Evolutionary conservation across 805 yeast genomes (phyloP), one percentile per base, ranked within the genome.

Genomic region (Candida parachauliodes): DNA sequence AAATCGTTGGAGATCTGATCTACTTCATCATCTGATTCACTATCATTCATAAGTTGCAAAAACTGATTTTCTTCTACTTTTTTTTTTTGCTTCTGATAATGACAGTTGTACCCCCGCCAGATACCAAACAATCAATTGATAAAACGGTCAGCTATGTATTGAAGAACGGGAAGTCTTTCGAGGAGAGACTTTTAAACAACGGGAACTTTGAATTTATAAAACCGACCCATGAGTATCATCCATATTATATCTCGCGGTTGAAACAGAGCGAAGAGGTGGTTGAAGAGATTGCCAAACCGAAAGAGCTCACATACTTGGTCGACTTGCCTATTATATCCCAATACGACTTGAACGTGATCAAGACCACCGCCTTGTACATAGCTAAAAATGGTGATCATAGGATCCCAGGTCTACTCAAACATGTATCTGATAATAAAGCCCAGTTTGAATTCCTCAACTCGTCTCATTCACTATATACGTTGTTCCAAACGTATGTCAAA

Each of bases 111-210:
- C 88, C 88, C 0, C 81, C 85, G 2, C 72, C 65, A 7, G 68
- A 70, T 9, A 48, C 72, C 5, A 59, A 64, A 43, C 70, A 69
- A 11, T 70, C 76, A 14, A 81, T 89, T 14, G 79, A 76, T 35
- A 84, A 82, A 51, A 84, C 95, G 0, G 88, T 82, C 0, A 74
- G 66, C 3, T 86, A 82, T 50, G 87, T 88, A 5, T 47, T 61
- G 20, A 68, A 83, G 44, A 83, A 86, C 51, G 96, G 95, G 0
- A 49, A 55, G 1, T 62, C 73, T 1, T 85, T 87, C 58, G 93
- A 81, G 49, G 62, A 64, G 8, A 63, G 83, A 34, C 70, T 86
- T 40, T 59, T 60, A 12, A 64, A 60, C 25, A 79, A 79, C 44
- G 55, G 63, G 11, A 77, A 79, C 51, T 85, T 88, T 55, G 62